phyloP scores from a whole-genome alignment of 2,329 filamentous ascomycete species.

The Fusarium clavum region DNA sequence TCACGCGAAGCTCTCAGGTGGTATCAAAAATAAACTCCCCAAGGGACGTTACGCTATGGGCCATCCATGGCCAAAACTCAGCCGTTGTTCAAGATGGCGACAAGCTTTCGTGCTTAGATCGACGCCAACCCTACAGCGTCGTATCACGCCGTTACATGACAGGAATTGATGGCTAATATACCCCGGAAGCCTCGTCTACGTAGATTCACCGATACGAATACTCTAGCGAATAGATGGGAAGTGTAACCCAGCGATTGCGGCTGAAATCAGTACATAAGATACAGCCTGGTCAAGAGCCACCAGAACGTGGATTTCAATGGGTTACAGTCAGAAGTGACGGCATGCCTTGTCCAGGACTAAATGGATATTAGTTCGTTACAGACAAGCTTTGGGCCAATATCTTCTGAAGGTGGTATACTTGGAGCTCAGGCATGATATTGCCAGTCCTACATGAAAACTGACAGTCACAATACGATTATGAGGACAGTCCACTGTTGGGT shows the following conservation, averaged over 20 bases:
- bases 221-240: background rate
- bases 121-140: background rate
- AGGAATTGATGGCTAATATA: accelerated
- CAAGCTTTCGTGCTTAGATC: background rate
- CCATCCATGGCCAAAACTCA: background rate
- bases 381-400: no score
- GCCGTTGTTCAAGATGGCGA: background rate
- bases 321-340: no score
- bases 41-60: background rate
- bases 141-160: background rate
- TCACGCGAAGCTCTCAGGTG: no score
- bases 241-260: background rate
- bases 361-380: no score
- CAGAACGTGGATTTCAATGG: no score
- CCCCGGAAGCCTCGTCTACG: accelerated
- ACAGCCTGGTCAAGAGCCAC: no score
- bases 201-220: no score
- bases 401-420: no score
- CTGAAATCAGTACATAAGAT: background rate
- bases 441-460: background rate
- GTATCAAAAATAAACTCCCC: background rate
- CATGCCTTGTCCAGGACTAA: no score
- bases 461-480: background rate
- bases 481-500: background rate
- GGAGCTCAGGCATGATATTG: background rate